These are phyloP conservation scores for Simmondsia chinensis DNA, from an alignment of 148 eudicot genomes.

Conservation along the genomic window DNA sequence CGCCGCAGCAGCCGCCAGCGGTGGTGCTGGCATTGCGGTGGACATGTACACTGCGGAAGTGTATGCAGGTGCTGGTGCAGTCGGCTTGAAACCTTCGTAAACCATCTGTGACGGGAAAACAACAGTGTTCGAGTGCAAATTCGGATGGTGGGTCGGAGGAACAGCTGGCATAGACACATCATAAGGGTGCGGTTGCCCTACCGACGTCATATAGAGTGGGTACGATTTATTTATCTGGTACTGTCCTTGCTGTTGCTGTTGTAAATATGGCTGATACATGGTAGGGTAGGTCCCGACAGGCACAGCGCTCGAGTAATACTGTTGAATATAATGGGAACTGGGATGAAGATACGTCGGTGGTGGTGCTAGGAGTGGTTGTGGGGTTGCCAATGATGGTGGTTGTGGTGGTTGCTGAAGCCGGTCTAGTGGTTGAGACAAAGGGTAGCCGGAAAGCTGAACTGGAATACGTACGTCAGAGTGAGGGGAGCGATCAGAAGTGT, in stretches of 20 bases:
- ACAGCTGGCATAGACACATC: slow-evolving; percentile 29
- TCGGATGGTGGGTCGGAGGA: slow-evolving; percentile 33
- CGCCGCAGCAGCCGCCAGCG: slow-evolving; percentile 16
- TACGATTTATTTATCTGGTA: slow-evolving; percentile 51
- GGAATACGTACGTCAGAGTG: slow-evolving; percentile 22
- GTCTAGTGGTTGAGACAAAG: slow-evolving; percentile 32
- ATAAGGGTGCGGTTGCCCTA: slow-evolving; percentile 40
- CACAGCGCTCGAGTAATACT: slow-evolving; percentile 34
- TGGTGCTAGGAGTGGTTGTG: slow-evolving; percentile 16
- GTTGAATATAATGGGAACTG: slow-evolving; percentile 41
- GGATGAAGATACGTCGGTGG: slow-evolving; percentile 34
- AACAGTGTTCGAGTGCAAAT: slow-evolving; percentile 34
- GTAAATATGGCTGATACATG: slow-evolving; percentile 42
- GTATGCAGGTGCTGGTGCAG: slow-evolving; percentile 21
- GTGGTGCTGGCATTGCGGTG: slow-evolving; percentile 16
- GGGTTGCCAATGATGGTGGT: slow-evolving; percentile 4
- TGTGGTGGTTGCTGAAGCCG: slow-evolving; percentile 30
- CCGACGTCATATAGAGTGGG: slow-evolving; percentile 54
- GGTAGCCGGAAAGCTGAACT: slow-evolving; percentile 36
- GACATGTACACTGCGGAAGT: slow-evolving; percentile 21
- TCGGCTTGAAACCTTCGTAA: slow-evolving; percentile 29
- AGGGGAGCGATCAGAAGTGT: slow-evolving; percentile 26
- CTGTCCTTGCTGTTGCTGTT: slow-evolving; percentile 34
- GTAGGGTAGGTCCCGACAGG: slow-evolving; percentile 46
- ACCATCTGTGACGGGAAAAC: slow-evolving; percentile 22